Evolutionary conservation across 257 asterid species (phyloP).

Genomic region (Leptodermis oblonga): DNA sequence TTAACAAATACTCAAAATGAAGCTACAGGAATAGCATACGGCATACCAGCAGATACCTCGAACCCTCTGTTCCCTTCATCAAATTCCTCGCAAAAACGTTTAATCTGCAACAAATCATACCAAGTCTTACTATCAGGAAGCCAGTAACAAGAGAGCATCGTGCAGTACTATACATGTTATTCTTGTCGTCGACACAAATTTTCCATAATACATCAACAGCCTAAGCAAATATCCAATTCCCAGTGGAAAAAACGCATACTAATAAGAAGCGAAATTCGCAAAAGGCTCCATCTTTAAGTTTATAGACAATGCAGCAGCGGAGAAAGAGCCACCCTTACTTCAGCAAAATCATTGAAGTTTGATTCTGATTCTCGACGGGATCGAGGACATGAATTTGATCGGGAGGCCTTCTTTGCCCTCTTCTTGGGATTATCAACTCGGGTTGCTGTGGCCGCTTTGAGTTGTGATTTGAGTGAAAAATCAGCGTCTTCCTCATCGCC

Average conservation of each 20-base stretch:
- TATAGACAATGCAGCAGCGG: not conserved
- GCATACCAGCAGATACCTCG: conserved; percentile 74
- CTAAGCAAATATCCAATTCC: not conserved
- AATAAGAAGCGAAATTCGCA: not conserved
- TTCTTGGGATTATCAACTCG: conserved; percentile 46
- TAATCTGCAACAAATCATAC: conserved; percentile 46
- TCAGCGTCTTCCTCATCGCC: conserved; percentile 38
- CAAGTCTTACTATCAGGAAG: conserved; percentile 6
- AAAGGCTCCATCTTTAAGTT: not conserved
- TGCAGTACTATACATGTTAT: not conserved
- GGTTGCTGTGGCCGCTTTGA: conserved; percentile 44
- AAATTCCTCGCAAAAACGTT: conserved; percentile 60
- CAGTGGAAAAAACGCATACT: not conserved
- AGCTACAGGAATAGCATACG: conserved; percentile 56
- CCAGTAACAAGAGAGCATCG: not conserved
- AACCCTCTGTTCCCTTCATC: conserved; percentile 57
- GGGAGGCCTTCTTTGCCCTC: conserved; percentile 45
- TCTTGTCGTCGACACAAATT: not conserved
- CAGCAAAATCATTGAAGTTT: conserved; percentile 43
- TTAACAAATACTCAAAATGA: conserved; percentile 8
- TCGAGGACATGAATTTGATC: conserved; percentile 37
- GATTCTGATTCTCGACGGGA: conserved; percentile 23
- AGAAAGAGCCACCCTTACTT: conserved; percentile 14
- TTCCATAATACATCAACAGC: not conserved
- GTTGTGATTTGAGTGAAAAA: conserved; percentile 23